Base-by-base conservation (phyloP, 1,139 yeast species). In the Chernovozyma aurita region DNA sequence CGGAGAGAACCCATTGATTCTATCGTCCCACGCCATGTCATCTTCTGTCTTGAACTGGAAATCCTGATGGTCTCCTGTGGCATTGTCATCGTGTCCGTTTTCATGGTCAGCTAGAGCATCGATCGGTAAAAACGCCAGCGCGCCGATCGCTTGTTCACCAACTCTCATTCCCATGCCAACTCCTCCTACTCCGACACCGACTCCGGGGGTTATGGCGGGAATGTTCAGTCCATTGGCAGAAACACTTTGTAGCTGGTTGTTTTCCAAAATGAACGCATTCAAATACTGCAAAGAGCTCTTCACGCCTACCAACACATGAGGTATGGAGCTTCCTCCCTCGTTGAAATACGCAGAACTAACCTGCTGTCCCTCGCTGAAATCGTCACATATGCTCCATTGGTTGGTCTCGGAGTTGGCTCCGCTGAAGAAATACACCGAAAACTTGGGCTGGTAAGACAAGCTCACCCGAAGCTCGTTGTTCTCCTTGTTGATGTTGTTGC, bases 301-400 rank as follows among this genome's bases (percentile, higher is more conserved):
- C 13, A 65, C 51, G 1, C 85, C 85, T 24, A 73, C 79, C 27
- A 55, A 65, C 41, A 68, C 73, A 50, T 78, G 84, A 2, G 82
- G 81, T 6, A 69, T 63, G 16, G 65, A 56, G 9, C 63, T 55
- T 3, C 76, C 78, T 3, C 72, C 73, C 24, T 71, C 85, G 13
- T 78, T 78, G 31, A 66, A 60, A 50, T 65, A 76, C 0, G 92
- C 90, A 42, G 68, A 73, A 40, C 78, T 76, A 11, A 84, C 92
- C 53, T 84, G 90, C 49, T 81, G 87, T 18, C 85, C 88, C 48
- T 83, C 92, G 41, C 86, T 79, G 48, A 84, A 84, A 57, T 84
- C 94, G 42, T 83, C 92, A 57, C 92, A 83, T 20, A 82, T 78
- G 2, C 85, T 78, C 94, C 94, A 84, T 50, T 81, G 87, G 53